phyloP scores from a whole-genome alignment of 805 yeast species.

The Dipodascus geniculatus region DNA sequence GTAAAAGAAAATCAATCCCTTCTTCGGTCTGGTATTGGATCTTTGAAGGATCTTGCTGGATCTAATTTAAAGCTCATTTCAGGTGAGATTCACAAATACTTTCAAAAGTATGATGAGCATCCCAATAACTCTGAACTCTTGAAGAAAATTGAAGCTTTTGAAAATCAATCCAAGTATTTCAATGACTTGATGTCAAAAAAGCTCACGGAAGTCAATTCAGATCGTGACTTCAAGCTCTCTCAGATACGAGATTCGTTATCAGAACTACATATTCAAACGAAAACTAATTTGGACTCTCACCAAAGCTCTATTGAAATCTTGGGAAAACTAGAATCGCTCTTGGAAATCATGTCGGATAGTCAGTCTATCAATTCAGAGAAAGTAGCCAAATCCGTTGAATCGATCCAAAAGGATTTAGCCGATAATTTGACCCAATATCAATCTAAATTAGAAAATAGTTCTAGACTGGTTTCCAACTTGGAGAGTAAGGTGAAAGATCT shows the following conservation, averaged over 20 bases:
- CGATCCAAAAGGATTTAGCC: neutral
- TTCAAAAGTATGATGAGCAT: neutral
- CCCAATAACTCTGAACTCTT: neutral
- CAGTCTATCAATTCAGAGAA: neutral
- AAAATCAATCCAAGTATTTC: neutral
- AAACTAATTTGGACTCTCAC: neutral
- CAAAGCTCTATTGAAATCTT: neutral
- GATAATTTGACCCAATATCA: neutral
- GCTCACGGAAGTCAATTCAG: neutral
- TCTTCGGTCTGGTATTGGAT: neutral
- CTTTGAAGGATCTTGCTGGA: neutral
- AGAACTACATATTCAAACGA: neutral
- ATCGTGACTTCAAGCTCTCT: neutral
- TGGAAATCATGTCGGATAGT: neutral
- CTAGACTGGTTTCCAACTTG: neutral
- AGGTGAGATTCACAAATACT: neutral
- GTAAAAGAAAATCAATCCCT: neutral
- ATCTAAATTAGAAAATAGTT: neutral
- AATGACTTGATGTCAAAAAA: neutral
- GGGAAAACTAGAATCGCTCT: neutral
- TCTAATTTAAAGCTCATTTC: neutral
- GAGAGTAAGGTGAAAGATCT: neutral
- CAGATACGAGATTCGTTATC: neutral
- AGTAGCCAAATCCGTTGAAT: neutral
- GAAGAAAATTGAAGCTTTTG: neutral